Conservation (phyloP, 2,329 filamentous ascomycete genomes). For the Colletotrichum higginsianum region DNA sequence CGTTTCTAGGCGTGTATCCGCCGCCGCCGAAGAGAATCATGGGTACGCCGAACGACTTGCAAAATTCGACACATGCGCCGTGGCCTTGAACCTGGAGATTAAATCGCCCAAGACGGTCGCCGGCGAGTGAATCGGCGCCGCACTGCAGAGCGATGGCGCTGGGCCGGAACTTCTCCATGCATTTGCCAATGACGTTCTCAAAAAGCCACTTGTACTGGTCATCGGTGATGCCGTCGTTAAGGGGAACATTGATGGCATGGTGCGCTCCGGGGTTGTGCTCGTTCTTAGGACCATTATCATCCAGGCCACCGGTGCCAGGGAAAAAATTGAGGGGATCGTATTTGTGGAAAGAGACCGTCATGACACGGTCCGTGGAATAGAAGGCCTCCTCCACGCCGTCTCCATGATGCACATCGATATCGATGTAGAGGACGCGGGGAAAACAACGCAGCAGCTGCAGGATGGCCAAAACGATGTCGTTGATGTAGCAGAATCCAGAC, state of each 20-base stretch:
- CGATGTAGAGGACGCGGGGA: conserved; percentile 92
- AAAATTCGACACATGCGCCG: conserved; percentile 90
- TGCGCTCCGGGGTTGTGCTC: conserved; percentile 90
- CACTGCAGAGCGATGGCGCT: conserved; percentile 95
- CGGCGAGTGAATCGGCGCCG: conserved; percentile 93
- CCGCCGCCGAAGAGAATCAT: conserved; percentile 94
- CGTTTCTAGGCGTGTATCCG: conserved; percentile 96
- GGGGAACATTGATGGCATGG: conserved; percentile 90
- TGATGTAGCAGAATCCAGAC: conserved; percentile 98
- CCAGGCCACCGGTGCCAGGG: conserved; percentile 89
- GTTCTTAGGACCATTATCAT: conserved; percentile 86
- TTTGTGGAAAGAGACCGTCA: conserved; percentile 97
- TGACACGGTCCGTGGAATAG: conserved; percentile 89
- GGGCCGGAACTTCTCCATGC: conserved; percentile 88
- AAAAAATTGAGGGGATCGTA: conserved; percentile 90
- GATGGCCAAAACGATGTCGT: conserved; percentile 96
- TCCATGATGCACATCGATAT: conserved; percentile 93
- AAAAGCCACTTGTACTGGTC: conserved; percentile 91
- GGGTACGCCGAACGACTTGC: conserved; percentile 85
- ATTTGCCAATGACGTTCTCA: conserved; percentile 82
- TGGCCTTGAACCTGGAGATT: conserved; percentile 97
- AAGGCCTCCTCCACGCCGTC: conserved; percentile 94
- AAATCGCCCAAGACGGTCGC: conserved; percentile 94
- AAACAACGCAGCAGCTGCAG: conserved; percentile 87
- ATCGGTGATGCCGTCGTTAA: conserved; percentile 93